phyloP scores from a whole-genome alignment of 306 rosid genomes.

The Quercus rubra region DNA sequence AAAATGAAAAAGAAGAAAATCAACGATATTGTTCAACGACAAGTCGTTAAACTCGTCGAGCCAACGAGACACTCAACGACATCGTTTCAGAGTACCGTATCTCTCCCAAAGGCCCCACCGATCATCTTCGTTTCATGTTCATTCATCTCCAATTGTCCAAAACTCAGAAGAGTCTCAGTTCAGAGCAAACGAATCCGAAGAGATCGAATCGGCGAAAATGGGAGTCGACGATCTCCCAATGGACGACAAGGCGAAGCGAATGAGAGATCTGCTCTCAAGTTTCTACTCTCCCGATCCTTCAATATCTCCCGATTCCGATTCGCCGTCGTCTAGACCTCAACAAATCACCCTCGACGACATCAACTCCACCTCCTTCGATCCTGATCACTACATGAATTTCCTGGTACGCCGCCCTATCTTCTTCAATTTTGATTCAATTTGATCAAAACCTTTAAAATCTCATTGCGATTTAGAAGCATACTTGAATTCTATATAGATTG shows the following conservation, averaged over 20 bases:
- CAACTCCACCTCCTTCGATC: slow-evolving; percentile 70
- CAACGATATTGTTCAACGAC: too few species aligned
- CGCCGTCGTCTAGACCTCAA: slow-evolving; percentile 28
- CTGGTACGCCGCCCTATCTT: slow-evolving; percentile 41
- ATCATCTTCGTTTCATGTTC: not conserved
- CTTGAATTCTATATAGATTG: not conserved
- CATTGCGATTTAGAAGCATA: not conserved
- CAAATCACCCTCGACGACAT: slow-evolving; percentile 66
- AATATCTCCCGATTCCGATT: slow-evolving; percentile 33
- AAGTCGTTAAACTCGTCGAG: too few species aligned
- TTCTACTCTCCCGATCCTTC: slow-evolving; percentile 90
- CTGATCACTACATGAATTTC: slow-evolving; percentile 83
- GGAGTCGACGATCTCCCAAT: slow-evolving; percentile 51
- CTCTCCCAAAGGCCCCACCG: too few species aligned
- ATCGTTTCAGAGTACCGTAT: too few species aligned
- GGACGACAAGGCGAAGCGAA: slow-evolving; percentile 89
- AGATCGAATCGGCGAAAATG: slow-evolving; percentile 38
- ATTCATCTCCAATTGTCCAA: slow-evolving; percentile 2
- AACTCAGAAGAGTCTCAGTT: slow-evolving; percentile 7
- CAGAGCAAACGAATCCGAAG: not conserved
- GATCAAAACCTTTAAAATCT: too few species aligned
- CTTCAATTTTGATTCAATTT: not conserved
- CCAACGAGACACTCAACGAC: too few species aligned
- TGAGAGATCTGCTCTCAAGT: slow-evolving; percentile 91
- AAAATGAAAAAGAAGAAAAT: too few species aligned